These are phyloP conservation scores for Pyronema omphalodes DNA, from an alignment of 495 filamentous ascomycete species.

Conservation along the genomic window DNA sequence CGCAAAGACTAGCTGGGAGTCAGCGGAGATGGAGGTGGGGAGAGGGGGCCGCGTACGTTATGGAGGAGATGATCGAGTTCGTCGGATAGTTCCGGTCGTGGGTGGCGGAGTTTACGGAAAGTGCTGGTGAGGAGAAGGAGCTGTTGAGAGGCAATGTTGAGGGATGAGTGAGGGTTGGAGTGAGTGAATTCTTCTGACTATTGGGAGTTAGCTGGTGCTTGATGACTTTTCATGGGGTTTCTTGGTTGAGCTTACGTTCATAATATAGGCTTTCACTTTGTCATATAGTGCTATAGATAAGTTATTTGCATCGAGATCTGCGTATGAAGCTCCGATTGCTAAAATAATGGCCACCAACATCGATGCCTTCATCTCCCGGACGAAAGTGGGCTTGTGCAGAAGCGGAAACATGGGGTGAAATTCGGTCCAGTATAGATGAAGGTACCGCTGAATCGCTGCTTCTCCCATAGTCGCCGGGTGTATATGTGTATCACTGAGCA, in stretches of 20 bases:
- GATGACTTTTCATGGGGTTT: not conserved
- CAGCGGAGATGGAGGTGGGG: constrained; percentile 8
- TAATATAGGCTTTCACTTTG: constrained; percentile 19
- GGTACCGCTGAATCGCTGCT: constrained; percentile 23
- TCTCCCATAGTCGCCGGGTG: constrained; percentile 16
- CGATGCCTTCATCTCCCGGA: constrained; percentile 30
- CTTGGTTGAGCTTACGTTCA: constrained; percentile 9
- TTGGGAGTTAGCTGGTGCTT: no score
- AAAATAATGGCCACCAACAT: constrained; percentile 26
- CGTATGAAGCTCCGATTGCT: constrained; percentile 23
- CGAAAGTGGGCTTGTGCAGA: constrained; percentile 33
- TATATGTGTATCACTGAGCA: constrained; percentile 16
- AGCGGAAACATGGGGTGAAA: constrained; percentile 34
- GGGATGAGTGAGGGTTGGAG: no score
- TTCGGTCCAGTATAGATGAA: constrained; percentile 23
- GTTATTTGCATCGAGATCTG: constrained; percentile 19
- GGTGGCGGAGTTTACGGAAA: not conserved
- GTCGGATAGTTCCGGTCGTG: not conserved
- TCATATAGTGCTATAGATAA: constrained; percentile 23
- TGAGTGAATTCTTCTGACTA: constrained; percentile 21
- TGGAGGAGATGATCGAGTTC: no score
- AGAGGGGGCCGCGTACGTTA: no score
- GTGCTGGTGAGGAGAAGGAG: constrained; percentile 20
- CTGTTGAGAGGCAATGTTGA: constrained; percentile 17
- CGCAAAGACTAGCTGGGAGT: constrained; percentile 19